These are phyloP conservation scores for Kodamaea sp. DNA, from an alignment of 1,139 yeast genomes.

Conservation along the genomic window DNA sequence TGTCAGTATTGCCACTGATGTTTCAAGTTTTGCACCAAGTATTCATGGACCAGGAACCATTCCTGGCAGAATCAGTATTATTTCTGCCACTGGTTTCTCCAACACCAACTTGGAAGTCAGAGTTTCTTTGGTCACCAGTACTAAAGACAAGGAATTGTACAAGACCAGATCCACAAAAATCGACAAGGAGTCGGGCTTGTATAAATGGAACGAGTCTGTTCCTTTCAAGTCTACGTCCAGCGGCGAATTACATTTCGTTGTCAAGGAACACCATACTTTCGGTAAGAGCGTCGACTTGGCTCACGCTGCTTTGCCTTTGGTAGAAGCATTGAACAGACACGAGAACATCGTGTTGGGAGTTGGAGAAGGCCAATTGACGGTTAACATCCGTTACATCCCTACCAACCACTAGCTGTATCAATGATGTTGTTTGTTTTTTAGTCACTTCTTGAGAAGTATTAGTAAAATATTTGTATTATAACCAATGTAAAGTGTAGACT, in stretches of 20 bases:
- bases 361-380: conserved; percentile 32
- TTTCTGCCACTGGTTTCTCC: conserved; percentile 40
- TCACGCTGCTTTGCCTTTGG: conserved; percentile 44
- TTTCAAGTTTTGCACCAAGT: conserved; percentile 39
- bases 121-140: conserved; percentile 51
- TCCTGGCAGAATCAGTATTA: conserved; percentile 57
- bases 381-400: conserved; percentile 31
- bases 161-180: conserved; percentile 65
- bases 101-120: conserved; percentile 46
- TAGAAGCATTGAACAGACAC: conserved; percentile 37
- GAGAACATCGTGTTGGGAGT: conserved; percentile 30
- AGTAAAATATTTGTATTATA: no score
- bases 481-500: no score
- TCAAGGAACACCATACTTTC: conserved; percentile 70
- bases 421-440: no score
- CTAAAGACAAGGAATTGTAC: conserved; percentile 58
- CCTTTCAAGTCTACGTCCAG: conserved; percentile 67
- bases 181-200: conserved; percentile 41
- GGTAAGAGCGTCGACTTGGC: conserved; percentile 73
- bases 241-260: conserved; percentile 57
- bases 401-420: no score
- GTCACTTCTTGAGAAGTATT: no score
- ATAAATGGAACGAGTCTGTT: conserved; percentile 64
- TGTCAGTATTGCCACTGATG: conserved; percentile 28
- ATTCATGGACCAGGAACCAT: conserved; percentile 33